phyloP scores from a whole-genome alignment of 1,284 basidiomycete species.

The Fomitopsis pinicola region DNA sequence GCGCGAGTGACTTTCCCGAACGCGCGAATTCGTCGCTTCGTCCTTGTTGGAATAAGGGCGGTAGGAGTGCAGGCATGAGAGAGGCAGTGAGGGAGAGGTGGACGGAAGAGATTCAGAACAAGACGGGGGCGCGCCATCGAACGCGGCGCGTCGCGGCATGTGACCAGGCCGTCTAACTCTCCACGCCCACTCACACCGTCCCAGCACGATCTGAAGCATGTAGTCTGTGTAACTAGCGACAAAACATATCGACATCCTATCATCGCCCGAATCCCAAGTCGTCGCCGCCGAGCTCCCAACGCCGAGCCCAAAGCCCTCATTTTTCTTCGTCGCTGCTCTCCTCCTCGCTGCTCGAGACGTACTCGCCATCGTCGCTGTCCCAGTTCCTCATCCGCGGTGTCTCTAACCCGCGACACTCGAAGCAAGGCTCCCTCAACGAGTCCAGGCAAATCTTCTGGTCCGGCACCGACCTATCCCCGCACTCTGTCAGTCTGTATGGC shows the following conservation, averaged over 20 bases:
- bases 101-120: neutral
- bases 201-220: no score
- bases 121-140: no score
- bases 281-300: no score
- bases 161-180: no score
- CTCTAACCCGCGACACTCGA: neutral
- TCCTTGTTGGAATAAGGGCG: conserved; percentile 22
- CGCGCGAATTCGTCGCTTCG: conserved; percentile 17
- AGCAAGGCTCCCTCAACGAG: neutral
- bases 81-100: neutral
- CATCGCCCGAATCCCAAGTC: no score
- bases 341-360: neutral
- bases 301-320: no score
- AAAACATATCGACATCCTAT: no score
- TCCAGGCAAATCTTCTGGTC: neutral
- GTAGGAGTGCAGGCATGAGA: conserved; percentile 13
- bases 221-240: no score
- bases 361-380: neutral
- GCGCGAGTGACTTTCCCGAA: conserved; percentile 19
- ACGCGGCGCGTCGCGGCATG: no score
- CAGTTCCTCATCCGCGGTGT: neutral
- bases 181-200: no score
- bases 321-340: neutral
- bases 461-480: neutral
- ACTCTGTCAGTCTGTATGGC: neutral